Evolutionary conservation across 768 basidiomycete species (phyloP), one percentile per base, ranked within the genome.

Genomic region (Solioccasus polychromus): DNA sequence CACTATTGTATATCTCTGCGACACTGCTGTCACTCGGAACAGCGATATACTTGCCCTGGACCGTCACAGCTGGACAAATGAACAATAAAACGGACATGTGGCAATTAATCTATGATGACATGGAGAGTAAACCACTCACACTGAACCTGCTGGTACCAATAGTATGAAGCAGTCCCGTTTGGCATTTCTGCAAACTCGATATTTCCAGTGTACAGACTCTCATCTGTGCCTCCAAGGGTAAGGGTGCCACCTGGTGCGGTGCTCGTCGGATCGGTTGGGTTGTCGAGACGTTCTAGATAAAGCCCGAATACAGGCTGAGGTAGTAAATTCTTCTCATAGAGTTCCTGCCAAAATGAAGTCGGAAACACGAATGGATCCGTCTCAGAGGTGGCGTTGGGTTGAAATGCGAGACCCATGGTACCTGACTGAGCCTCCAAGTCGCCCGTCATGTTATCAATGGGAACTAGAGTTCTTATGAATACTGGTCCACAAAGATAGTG

Each of bases 1-100:
- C 94, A 24, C 92, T 92, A 2, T 92, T 95, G 58, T 95, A 92
- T 49, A 97, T 94, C 4, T 89, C 92, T 20, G 83, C 75, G 11
- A 82, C 58, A 0, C 63, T 35, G 35, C 43, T 46, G 11, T 75
- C 76, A 0, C 70, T 62, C 2, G 75, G 50, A 15, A 84, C 60
- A 1, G 53, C 32, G 15, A 85, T 62, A 0, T 59, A 47, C 3
- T 71, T 63, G 2, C 82, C 80, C 50, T 82, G 72, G 10, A 88
- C 79, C 4, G 76, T 82, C 12, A 88, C 49, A 17, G 53, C 85
- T 87, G 41, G 18, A 37, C 28, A 18, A 18, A 36, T n/a, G n/a
- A n/a, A n/a, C n/a, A n/a, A n/a, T n/a, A n/a, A n/a, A n/a, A n/a
- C n/a, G n/a, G n/a, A n/a, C n/a, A 26, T 41, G 46, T n/a, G n/a